Evolutionary conservation across 306 rosid species (phyloP).

Genomic region (Rosa persica): DNA sequence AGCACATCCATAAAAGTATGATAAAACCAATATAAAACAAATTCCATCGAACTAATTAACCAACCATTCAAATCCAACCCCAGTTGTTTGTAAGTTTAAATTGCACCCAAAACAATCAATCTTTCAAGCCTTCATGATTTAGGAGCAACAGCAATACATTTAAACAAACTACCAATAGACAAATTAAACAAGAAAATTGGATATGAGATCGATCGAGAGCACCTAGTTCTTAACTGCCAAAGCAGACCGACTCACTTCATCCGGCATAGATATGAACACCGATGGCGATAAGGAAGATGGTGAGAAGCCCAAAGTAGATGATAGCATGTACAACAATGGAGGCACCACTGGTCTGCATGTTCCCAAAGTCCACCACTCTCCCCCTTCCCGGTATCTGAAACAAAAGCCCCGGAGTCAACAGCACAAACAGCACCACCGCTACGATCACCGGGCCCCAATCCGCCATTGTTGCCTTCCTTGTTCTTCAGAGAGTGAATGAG

Average conservation of each 20-base stretch:
- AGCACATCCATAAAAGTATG: neutral
- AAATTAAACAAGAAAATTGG: neutral
- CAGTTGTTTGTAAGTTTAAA: neutral
- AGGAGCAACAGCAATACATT: neutral
- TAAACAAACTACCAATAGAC: neutral
- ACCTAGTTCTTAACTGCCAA: neutral
- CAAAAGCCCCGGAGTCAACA: constrained; percentile 64
- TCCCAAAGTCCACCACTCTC: constrained; percentile 57
- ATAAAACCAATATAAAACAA: neutral
- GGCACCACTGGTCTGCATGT: constrained; percentile 75
- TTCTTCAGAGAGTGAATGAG: neutral
- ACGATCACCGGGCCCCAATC: constrained; percentile 85
- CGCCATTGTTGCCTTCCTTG: constrained; percentile 40
- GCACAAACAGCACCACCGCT: constrained; percentile 74
- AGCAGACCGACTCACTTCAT: constrained; percentile 16
- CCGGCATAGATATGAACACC: constrained; percentile 75
- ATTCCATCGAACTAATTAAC: neutral
- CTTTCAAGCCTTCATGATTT: neutral
- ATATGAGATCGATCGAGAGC: neutral
- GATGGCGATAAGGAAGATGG: constrained; percentile 66
- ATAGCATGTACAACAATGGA: constrained; percentile 71
- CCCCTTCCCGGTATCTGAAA: constrained; percentile 68
- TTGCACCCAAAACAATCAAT: neutral
- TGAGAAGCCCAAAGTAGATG: constrained; percentile 81
- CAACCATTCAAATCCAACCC: neutral